Conservation (phyloP, 2,329 filamentous ascomycete species). For the Cylindrodendrum hubeiense region DNA sequence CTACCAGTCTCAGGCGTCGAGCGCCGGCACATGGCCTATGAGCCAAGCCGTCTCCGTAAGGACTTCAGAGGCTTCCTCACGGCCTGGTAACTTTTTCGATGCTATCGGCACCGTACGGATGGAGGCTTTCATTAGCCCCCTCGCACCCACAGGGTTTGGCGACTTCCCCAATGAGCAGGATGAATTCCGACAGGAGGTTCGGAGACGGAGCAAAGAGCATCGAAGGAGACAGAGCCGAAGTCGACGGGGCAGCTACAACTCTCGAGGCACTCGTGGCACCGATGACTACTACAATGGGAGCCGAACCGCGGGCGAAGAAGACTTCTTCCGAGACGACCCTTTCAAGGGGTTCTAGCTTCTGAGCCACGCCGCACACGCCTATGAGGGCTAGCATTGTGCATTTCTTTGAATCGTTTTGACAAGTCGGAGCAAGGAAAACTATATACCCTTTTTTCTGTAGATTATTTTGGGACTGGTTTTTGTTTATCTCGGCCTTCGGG, state of each 20-base stretch:
- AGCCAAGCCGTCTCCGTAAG: constrained; percentile 61
- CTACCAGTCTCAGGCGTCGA: constrained; percentile 67
- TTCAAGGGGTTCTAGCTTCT: constrained; percentile 69
- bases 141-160: constrained; percentile 62
- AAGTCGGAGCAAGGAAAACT: constrained; percentile 28
- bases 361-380: constrained; percentile 1
- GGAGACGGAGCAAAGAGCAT: constrained; percentile 68
- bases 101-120: constrained; percentile 92
- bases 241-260: constrained; percentile 64
- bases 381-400: constrained; percentile 21
- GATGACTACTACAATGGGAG: constrained; percentile 64
- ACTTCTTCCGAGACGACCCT: constrained; percentile 70
- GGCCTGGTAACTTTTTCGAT: constrained; percentile 79
- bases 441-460: constrained; percentile 44
- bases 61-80: constrained; percentile 68
- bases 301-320: constrained; percentile 64
- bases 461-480: constrained; percentile 33
- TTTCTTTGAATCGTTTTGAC: constrained; percentile 34
- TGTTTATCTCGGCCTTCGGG: constrained; percentile 8
- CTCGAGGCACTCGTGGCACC: constrained; percentile 58
- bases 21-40: constrained; percentile 58
- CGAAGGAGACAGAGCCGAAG: constrained; percentile 66
- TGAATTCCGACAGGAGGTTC: constrained; percentile 60
- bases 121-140: constrained; percentile 90
- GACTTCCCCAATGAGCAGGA: constrained; percentile 64